Percentiles rank a stretch among this genome's conserved stretches.
These are phyloP conservation scores for Hypoxylon lienhwacheense DNA, from an alignment of 495 filamentous ascomycete genomes.

Conservation along the genomic window DNA sequence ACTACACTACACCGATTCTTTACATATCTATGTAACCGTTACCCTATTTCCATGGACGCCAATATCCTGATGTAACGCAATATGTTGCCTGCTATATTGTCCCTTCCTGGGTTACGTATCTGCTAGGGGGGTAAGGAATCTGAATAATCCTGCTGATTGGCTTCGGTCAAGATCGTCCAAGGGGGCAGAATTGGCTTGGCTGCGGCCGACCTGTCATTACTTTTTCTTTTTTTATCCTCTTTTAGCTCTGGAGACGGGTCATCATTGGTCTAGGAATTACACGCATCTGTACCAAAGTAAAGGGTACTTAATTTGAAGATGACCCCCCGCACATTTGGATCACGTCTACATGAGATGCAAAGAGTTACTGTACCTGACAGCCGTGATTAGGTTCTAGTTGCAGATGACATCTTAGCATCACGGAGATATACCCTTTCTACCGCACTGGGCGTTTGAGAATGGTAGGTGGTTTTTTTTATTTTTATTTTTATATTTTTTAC, in stretches of 20 bases:
- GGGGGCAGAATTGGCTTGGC: constrained; percentile 10
- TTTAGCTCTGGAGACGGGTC: constrained; percentile 11
- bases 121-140: no score
- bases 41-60: not conserved
- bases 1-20: no score
- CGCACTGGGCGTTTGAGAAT: constrained; percentile 5
- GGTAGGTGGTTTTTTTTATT: constrained; percentile 21
- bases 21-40: no score
- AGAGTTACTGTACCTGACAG: constrained; percentile 28
- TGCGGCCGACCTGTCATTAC: not conserved
- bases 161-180: constrained; percentile 23
- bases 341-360: constrained; percentile 17
- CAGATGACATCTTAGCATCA: constrained; percentile 6
- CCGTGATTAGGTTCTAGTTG: constrained; percentile 13
- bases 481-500: not conserved
- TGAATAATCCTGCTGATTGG: constrained; percentile 8
- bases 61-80: constrained; percentile 12
- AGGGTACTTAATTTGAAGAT: no score
- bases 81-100: constrained; percentile 5
- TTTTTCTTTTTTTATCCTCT: constrained; percentile 18
- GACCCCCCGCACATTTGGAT: constrained; percentile 20
- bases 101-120: not conserved
- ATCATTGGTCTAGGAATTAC: constrained; percentile 13
- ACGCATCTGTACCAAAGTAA: constrained; percentile 19
- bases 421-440: constrained; percentile 7